Percentiles rank a stretch among this genome's conserved stretches.
Evolutionary conservation across 1,139 yeast species (phyloP).

Genomic region (Barnettozyma hawaiiensis): DNA sequence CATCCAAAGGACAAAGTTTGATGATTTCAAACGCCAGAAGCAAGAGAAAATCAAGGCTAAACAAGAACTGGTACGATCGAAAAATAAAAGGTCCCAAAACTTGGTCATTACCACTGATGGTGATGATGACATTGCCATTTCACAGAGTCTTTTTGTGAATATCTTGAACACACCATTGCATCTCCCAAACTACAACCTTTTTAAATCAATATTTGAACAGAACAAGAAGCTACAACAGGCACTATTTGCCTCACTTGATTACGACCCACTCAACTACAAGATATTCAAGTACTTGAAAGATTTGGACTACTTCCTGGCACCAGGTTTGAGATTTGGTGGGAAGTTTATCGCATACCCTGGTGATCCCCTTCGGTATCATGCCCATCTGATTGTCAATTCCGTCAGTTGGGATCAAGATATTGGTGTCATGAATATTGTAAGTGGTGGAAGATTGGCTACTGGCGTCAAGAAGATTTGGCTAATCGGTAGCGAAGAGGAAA

Average conservation of each 20-base stretch:
- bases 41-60: slow-evolving; percentile 12
- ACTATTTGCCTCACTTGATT: neutral
- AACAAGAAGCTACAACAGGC: slow-evolving; percentile 2
- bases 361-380: slow-evolving; percentile 85
- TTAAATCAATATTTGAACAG: slow-evolving; percentile 10
- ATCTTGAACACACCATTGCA: slow-evolving; percentile 17
- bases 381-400: slow-evolving; percentile 71
- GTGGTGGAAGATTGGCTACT: slow-evolving; percentile 87
- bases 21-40: slow-evolving; percentile 15
- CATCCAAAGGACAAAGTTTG: slow-evolving; percentile 12
- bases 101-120: neutral
- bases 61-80: neutral
- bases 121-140: slow-evolving; percentile 11
- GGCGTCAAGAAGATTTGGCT: slow-evolving; percentile 87
- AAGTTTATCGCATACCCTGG: slow-evolving; percentile 89
- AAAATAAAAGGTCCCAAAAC: neutral
- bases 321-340: slow-evolving; percentile 91
- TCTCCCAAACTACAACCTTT: slow-evolving; percentile 15
- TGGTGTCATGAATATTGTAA: slow-evolving; percentile 52
- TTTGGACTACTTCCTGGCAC: slow-evolving; percentile 54
- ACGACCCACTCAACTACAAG: slow-evolving; percentile 16
- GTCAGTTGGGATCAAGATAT: slow-evolving; percentile 43
- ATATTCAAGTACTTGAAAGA: slow-evolving; percentile 41
- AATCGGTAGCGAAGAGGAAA: slow-evolving; percentile 35
- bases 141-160: slow-evolving; percentile 13